Evolutionary conservation across 768 basidiomycete species (phyloP), one percentile per base, ranked within the genome.

Genomic region (Russula sp.): DNA sequence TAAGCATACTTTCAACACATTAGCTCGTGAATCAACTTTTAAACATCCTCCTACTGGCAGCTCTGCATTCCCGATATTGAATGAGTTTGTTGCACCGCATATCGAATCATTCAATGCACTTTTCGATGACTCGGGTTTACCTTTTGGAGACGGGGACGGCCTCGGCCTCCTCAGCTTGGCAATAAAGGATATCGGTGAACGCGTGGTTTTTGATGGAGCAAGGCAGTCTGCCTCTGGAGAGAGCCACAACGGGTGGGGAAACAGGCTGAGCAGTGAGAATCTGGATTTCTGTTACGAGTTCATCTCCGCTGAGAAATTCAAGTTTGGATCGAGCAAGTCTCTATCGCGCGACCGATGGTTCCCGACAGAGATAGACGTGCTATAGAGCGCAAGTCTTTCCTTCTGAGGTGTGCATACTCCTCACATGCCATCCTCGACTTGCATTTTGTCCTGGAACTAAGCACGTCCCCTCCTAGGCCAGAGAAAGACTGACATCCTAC

Each of bases 81-180:
- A 97, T 69, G 92, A 96, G 76, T 92, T 98, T 71, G 93, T 98
- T 59, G 79, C 84, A 26, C 96, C 97, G 7, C 95, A 98, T 73
- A 84, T 98, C 66, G 90, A 98, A 74, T 94, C 92, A 44, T 98
- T 99, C 81, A 96, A 98, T 75, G 88, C 93, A 18, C 82, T 99
- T 30, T 95, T 98, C 74, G 95, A 98, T 71, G 94, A 96, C 74
- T 87, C 89, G 59, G 89, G 89, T n/a, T 74, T 90, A 60, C 84
- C 87, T 62, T 72, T 80, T 51, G 87, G 88, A 11, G 87, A 88
- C 69, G 87, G 87, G 16, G 85, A 92, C 61, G 91, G 90, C 1
- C 81, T 81, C 38, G 97, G 97, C 0, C 75, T 98, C 11, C 73
- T 99, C 9, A 85, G 84, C 55, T 76, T 92, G 2, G 92, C 84